Conservation (phyloP, 306 rosid genomes). For the Acmispon strigosus region DNA sequence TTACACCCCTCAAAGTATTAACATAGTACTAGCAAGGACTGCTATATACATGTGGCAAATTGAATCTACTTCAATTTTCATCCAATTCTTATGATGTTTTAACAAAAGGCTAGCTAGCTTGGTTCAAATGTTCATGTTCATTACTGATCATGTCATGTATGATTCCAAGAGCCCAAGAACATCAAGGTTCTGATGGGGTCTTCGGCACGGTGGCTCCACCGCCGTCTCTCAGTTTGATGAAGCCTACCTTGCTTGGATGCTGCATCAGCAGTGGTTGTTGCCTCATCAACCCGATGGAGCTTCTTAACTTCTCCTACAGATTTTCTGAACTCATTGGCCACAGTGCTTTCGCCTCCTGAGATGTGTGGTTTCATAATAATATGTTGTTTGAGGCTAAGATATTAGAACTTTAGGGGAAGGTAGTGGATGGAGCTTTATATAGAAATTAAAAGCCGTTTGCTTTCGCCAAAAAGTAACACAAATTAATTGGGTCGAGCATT, state of each 20-base stretch:
- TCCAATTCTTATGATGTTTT: neutral
- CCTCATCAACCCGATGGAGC: slow-evolving; percentile 18
- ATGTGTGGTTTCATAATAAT: slow-evolving; percentile 23
- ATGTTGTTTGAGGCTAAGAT: neutral
- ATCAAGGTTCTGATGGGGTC: slow-evolving; percentile 42
- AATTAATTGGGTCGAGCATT: too few relatives aligned
- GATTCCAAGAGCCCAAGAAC: slow-evolving; percentile 37
- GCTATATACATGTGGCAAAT: neutral
- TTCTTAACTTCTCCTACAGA: slow-evolving; percentile 8
- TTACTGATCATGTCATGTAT: slow-evolving; percentile 9
- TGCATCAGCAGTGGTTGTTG: neutral
- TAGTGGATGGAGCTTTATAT: slow-evolving; percentile 17
- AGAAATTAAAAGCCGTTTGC: neutral
- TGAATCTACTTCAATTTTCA: neutral
- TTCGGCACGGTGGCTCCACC: slow-evolving; percentile 23
- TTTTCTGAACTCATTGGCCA: slow-evolving; percentile 4
- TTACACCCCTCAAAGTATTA: neutral
- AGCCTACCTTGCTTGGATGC: slow-evolving; percentile 13
- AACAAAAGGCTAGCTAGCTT: neutral
- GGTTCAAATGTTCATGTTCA: neutral
- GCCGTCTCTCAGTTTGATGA: slow-evolving; percentile 10
- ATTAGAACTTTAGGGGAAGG: neutral
- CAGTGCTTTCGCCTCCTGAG: slow-evolving; percentile 23
- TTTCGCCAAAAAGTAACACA: neutral
- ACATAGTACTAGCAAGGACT: neutral